Evolutionary conservation across 169 alveolate species (phyloP).

Genomic region (Plasmodium inui): DNA sequence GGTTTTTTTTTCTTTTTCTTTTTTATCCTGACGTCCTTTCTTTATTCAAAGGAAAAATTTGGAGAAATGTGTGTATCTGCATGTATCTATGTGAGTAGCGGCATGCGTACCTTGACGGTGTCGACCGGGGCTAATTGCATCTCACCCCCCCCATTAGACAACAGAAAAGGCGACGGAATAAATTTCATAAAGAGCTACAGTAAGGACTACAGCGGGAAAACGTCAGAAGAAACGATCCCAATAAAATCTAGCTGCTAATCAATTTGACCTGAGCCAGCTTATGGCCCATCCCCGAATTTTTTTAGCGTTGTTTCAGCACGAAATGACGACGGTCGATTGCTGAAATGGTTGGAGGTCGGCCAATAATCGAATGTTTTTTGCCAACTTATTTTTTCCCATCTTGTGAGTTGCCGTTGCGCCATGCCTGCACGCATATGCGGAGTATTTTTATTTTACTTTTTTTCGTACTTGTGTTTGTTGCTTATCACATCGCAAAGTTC

Average conservation of each 20-base stretch:
- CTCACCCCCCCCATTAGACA: constrained; percentile 11
- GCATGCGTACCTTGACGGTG: not conserved
- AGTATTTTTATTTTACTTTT: constrained; percentile 4
- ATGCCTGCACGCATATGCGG: not conserved
- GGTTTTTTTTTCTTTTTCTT: not conserved
- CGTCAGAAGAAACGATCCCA: constrained; percentile 59
- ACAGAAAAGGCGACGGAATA: constrained; percentile 58
- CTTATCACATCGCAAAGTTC: not conserved
- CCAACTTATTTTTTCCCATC: not conserved
- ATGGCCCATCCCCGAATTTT: not conserved
- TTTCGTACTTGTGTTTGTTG: constrained; percentile 9
- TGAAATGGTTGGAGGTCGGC: not conserved
- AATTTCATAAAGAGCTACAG: constrained; percentile 30
- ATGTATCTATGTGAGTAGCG: not conserved
- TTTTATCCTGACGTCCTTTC: not conserved
- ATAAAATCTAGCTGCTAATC: constrained; percentile 11
- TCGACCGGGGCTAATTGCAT: not conserved
- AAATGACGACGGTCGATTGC: not conserved
- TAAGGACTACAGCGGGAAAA: constrained; percentile 16
- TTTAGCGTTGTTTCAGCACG: not conserved
- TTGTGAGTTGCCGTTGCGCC: not conserved
- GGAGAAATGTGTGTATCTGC: not conserved
- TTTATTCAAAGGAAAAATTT: not conserved
- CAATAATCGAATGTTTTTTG: not conserved
- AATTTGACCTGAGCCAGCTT: not conserved